Base-by-base conservation (phyloP, 257 asterid species). In the Solanum acaule region DNA sequence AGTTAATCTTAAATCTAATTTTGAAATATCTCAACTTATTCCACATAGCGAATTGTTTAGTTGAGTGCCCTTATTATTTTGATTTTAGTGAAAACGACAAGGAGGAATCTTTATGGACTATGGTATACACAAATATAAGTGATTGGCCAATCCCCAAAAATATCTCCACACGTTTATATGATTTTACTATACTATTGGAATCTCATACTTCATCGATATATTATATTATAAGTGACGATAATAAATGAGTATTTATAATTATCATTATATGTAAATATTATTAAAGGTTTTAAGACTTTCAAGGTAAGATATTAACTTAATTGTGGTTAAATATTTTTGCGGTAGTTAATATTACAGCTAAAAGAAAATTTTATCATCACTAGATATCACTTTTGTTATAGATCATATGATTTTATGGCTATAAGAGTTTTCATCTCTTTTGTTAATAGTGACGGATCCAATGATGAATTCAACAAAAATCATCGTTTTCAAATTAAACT, bases 1-100 rank as follows among this genome's bases (percentile, higher is more conserved):
- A 22, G 2, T 61, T 61, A 61, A 61, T 23, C 1, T 4, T 22
- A 61, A 61, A 52, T 16, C 6, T 46, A 46, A 46, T 46, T 46
- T 52, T 52, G 9, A 52, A 61, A 23, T 8, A 22, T 22, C 68
- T 61, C 68, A 22, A 8, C 27, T 61, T 61, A 20, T 61, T 61
- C 1, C 1, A 0, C 13, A 1, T 22, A 61, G 6, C 6, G 6
- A 61, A 65, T n/a, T 5, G 0, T 25, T 65, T n/a, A 65, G 2
- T 1, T n/a, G 3, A 5, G 18, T 65, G 72, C 15, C 61, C 1
- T 49, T 49, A 15, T 16, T 16, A 49, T 72, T 52, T 42, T 52
- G 4, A 52, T 71, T 71, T 31, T 71, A 37, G 78, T 16, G 78
- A 71, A 71, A 71, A 71, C 2, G 25, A 71, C 78, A 14, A 68